Evolutionary conservation across 2,329 filamentous ascomycete species (phyloP).

Genomic region (Clarireedia paspali): DNA sequence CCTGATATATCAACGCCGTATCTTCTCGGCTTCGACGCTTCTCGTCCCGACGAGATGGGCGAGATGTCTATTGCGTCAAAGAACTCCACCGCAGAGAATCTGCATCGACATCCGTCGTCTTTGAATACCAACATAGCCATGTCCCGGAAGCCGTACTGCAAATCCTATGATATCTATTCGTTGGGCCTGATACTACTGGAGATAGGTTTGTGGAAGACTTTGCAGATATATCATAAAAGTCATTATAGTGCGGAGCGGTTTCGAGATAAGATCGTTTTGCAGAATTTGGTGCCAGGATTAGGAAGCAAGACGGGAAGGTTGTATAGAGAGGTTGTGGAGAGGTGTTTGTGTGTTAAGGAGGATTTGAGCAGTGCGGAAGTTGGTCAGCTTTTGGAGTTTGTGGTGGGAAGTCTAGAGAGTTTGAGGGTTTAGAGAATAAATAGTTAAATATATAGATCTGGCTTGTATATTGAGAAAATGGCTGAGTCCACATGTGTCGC

Average conservation of each 20-base stretch:
- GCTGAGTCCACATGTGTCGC: too few species aligned
- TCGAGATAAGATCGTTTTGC: constrained; percentile 36
- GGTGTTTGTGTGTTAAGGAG: constrained; percentile 33
- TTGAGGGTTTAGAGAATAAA: constrained; percentile 18
- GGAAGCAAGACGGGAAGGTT: constrained; percentile 35
- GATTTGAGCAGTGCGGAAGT: constrained; percentile 33
- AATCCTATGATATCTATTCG: constrained; percentile 36
- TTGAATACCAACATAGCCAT: constrained; percentile 29
- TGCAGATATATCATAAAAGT: constrained; percentile 35
- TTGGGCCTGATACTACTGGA: constrained; percentile 42
- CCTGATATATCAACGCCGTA: constrained; percentile 35
- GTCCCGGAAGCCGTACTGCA: constrained; percentile 32
- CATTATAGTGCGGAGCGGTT: constrained; percentile 37
- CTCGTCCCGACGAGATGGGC: constrained; percentile 31
- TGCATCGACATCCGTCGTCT: constrained; percentile 41
- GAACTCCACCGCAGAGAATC: constrained; percentile 33
- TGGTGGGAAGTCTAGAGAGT: constrained; percentile 35
- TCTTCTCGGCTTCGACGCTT: constrained; percentile 36
- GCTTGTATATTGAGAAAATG: not conserved
- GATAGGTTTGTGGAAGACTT: constrained; percentile 39
- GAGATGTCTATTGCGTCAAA: constrained; percentile 34
- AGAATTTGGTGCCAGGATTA: constrained; percentile 34
- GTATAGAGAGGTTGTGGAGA: constrained; percentile 36
- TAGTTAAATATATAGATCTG: not conserved
- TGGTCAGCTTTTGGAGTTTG: constrained; percentile 35